A percentile compares a stretch with the other conserved stretches of the same genome.
Evolutionary conservation across 768 basidiomycete genomes (phyloP).

Genomic region (Tricholoma saponaceum): DNA sequence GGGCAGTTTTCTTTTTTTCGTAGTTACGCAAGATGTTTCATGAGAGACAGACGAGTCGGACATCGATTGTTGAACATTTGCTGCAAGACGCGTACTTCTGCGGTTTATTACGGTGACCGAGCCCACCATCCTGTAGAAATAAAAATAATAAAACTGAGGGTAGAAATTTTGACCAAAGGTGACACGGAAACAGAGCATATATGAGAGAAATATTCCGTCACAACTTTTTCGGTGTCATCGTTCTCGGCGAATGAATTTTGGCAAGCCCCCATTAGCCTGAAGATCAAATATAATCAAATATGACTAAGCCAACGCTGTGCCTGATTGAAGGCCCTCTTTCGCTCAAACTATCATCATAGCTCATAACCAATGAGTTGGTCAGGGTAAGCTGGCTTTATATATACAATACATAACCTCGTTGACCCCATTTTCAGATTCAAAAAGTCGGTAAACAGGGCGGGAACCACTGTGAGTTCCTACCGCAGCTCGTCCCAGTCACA

Average conservation of each 20-base stretch:
- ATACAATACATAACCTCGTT: neutral
- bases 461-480: constrained; percentile 67
- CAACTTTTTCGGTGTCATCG: too few species aligned
- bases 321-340: too few species aligned
- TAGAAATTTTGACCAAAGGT: too few species aligned
- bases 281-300: neutral
- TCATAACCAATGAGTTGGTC: constrained; percentile 25
- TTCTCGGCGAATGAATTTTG: too few species aligned
- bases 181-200: too few species aligned
- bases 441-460: constrained; percentile 88
- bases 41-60: neutral
- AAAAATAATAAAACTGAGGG: too few species aligned
- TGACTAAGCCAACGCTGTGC: constrained; percentile 17
- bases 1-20: neutral
- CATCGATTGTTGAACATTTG: neutral
- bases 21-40: neutral
- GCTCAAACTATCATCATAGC: neutral
- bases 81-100: neutral
- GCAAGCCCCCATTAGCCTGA: neutral
- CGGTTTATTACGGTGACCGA: neutral
- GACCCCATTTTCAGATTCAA: constrained; percentile 60
- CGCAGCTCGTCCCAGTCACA: constrained; percentile 6
- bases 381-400: constrained; percentile 14
- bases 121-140: too few species aligned
- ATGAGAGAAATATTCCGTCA: too few species aligned